Evolutionary conservation across 108 stramenopile species (phyloP).

Genomic region (Aurantiochytrium sp.): DNA sequence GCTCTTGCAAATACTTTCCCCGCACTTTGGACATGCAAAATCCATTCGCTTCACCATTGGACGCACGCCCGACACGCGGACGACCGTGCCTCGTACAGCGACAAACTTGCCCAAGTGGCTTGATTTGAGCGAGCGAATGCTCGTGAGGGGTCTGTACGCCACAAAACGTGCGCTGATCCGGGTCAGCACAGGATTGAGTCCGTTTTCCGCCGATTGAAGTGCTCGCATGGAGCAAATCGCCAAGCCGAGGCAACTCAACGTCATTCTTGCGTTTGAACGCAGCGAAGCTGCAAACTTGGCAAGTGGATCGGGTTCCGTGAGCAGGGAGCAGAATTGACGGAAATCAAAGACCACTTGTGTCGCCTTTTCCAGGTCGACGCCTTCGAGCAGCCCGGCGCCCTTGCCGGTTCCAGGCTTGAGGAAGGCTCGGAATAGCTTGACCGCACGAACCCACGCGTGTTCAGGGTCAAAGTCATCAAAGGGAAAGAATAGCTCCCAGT

Average conservation of each 20-base stretch:
- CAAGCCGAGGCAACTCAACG: not conserved
- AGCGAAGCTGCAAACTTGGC: not conserved
- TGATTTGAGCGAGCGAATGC: not conserved
- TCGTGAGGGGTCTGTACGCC: not conserved
- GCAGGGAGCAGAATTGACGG: not conserved
- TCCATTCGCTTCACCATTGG: constrained; percentile 69
- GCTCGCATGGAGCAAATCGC: not conserved
- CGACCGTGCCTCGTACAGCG: constrained; percentile 76
- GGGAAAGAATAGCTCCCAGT: constrained; percentile 9
- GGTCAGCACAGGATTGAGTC: not conserved
- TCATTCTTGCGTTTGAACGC: not conserved
- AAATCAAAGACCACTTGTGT: constrained; percentile 5
- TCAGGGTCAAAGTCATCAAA: not conserved
- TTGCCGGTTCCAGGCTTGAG: not conserved
- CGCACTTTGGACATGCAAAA: constrained; percentile 79
- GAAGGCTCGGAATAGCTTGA: constrained; percentile 1
- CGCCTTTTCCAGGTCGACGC: not conserved
- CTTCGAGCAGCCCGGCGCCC: not conserved
- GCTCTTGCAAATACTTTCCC: constrained; percentile 39
- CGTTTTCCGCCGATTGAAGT: not conserved
- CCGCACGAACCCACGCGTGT: not conserved
- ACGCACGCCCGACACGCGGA: constrained; percentile 78
- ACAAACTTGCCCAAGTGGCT: constrained; percentile 46
- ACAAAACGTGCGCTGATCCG: not conserved
- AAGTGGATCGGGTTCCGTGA: not conserved